A percentile compares a stretch with the other conserved stretches of the same genome.
Evolutionary conservation across 768 basidiomycete genomes (phyloP).

Genomic region (Rhodotorula sphaerocarpa): DNA sequence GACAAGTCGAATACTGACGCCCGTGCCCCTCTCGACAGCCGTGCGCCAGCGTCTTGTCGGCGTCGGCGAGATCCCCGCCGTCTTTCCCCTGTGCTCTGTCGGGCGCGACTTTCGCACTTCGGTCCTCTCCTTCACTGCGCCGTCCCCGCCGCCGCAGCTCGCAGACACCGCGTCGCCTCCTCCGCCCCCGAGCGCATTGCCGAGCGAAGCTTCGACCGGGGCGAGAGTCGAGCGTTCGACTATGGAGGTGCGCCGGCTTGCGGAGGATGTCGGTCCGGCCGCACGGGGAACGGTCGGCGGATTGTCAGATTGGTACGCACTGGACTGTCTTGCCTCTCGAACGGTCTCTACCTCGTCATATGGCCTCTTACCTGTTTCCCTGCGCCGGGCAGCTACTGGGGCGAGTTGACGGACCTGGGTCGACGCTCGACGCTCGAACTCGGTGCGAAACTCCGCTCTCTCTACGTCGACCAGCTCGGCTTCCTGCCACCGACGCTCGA

Average conservation of each 20-base stretch:
- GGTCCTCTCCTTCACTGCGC: conserved; percentile 9
- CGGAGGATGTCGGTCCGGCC: conserved; percentile 3
- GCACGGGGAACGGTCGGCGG: background rate
- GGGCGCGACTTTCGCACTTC: conserved; percentile 21
- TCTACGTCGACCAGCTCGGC: conserved; percentile 36
- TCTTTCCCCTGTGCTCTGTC: conserved; percentile 19
- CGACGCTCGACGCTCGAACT: conserved; percentile 33
- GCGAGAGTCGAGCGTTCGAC: background rate
- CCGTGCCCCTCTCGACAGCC: background rate
- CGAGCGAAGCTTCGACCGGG: background rate
- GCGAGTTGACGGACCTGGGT: conserved; percentile 38
- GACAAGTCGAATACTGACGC: too few relatives aligned
- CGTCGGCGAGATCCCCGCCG: conserved; percentile 15
- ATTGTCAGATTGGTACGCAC: conserved; percentile 9
- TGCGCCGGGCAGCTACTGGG: conserved; percentile 38
- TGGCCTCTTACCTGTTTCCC: too few relatives aligned
- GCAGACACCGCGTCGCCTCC: background rate
- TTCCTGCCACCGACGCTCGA: conserved; percentile 28
- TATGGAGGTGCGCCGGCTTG: conserved; percentile 14
- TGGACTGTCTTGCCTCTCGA: too few relatives aligned
- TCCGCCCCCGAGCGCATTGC: background rate
- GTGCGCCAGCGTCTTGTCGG: conserved; percentile 25
- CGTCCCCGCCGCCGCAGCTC: background rate
- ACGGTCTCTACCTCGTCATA: too few relatives aligned
- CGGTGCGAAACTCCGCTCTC: conserved; percentile 20